phyloP scores from a whole-genome alignment of 2,329 filamentous ascomycete species.

The Huntiella savannae region DNA sequence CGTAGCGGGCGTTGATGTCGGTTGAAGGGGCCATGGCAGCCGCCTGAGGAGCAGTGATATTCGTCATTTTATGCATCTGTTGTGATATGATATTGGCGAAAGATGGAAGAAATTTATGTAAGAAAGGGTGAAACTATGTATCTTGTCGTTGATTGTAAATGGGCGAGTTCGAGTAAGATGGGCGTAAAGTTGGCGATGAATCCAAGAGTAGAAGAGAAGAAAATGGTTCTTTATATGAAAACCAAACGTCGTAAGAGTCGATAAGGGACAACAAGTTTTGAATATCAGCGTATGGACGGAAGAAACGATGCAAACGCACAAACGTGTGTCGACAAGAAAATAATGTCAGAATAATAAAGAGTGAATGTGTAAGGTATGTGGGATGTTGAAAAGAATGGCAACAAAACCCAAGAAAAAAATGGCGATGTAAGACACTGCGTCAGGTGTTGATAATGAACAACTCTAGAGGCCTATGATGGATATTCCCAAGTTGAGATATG shows the following conservation, averaged over 20 bases:
- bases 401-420: too few species aligned
- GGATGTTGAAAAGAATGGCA: too few species aligned
- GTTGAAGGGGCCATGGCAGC: constrained; percentile 5
- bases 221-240: neutral
- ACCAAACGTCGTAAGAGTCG: too few species aligned
- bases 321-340: neutral
- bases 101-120: neutral
- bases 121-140: neutral
- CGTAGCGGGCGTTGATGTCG: neutral
- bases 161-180: too few species aligned
- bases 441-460: too few species aligned
- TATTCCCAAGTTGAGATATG: too few species aligned
- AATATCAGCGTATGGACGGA: neutral
- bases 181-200: too few species aligned
- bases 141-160: neutral
- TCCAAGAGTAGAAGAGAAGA: neutral
- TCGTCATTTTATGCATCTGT: constrained; percentile 1
- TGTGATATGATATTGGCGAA: neutral
- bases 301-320: neutral
- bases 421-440: too few species aligned
- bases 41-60: neutral
- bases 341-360: neutral
- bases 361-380: too few species aligned
- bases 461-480: too few species aligned
- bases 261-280: too few species aligned